phyloP scores from a whole-genome alignment of 441 rosid genomes.

The Adansonia madagascariensis region DNA sequence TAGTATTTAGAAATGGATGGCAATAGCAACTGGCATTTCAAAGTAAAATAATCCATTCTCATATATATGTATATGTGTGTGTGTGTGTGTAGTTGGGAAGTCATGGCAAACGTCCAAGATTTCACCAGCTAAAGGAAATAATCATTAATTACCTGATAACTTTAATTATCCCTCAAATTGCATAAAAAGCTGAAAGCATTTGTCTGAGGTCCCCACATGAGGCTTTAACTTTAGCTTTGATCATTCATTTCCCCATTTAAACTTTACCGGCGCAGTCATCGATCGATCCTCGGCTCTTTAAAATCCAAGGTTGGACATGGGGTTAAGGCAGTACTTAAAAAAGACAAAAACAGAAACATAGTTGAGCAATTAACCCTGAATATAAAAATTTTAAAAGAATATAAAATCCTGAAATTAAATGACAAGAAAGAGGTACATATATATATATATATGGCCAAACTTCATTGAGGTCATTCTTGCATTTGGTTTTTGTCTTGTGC shows the following conservation, averaged over 20 bases:
- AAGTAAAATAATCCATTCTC: background rate
- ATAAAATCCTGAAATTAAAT: background rate
- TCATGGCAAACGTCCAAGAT: constrained; percentile 15
- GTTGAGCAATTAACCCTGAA: background rate
- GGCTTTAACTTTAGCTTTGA: no score
- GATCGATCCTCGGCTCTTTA: background rate
- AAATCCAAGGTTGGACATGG: background rate
- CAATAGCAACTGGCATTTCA: background rate
- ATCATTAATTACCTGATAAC: no score
- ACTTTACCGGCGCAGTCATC: constrained; percentile 21
- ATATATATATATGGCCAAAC: background rate
- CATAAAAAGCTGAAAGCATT: no score
- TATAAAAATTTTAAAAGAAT: background rate
- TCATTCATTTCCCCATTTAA: background rate
- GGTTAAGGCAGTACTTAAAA: background rate
- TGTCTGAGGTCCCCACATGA: no score
- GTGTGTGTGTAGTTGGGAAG: background rate
- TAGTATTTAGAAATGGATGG: background rate
- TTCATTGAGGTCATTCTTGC: constrained; percentile 10
- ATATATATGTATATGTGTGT: no score
- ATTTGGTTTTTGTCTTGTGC: constrained; percentile 9
- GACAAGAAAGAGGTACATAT: background rate
- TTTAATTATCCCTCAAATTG: no score
- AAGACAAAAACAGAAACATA: background rate
- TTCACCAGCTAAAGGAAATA: background rate